Base-by-base conservation (phyloP, 805 yeast genomes). In the Ogataea zsoltii region DNA sequence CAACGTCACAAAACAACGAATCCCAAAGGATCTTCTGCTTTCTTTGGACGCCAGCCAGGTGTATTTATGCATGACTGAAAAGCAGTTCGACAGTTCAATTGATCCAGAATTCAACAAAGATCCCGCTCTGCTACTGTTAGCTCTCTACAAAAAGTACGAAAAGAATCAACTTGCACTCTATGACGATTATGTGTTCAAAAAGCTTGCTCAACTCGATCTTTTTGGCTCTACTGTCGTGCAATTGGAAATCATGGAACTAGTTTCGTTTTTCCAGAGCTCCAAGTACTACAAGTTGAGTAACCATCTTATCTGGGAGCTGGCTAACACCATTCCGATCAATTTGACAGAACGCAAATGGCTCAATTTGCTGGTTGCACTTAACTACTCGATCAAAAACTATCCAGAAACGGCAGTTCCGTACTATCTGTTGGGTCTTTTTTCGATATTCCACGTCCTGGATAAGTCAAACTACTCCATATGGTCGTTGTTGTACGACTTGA, bases 401-500 rank as follows among this genome's bases (percentile, higher is more conserved):
- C 23, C 41, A 10, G 19, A 38, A 7, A 31, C 43, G n/a, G 31
- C 40, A 1, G 38, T 44, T 2, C 43, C 54, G 3, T 46, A 34
- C 26, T 44, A 42, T n/a, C 32, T 54, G 17, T 29, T 54, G 16
- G 49, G 46, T 3, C 14, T 54, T 11, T 14, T 50, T 3, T 36
- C 53, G 17, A 19, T 49, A 4, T 16, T 53, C 7, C 29, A 25
- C 17, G 35, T 44, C 34, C 33, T 53, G 29, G 53, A 50, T 3
- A 38, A 38, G 12, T 28, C 50, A 2, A 29, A 33, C 10, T 46
- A 50, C 34, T 40, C 46, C 5, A 37, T 48, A 4, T 51, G 54
- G 51, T 54, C 58, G 4, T 33, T 53, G 16, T 41, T 54, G n/a
- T 45, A 49, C 21, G 56, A 53, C 25, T 36, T 54, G 13, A 50